Evolutionary conservation across 2,329 filamentous ascomycete genomes (phyloP), one percentile per base, ranked within the genome.

Genomic region (Xylariaceae sp.): DNA sequence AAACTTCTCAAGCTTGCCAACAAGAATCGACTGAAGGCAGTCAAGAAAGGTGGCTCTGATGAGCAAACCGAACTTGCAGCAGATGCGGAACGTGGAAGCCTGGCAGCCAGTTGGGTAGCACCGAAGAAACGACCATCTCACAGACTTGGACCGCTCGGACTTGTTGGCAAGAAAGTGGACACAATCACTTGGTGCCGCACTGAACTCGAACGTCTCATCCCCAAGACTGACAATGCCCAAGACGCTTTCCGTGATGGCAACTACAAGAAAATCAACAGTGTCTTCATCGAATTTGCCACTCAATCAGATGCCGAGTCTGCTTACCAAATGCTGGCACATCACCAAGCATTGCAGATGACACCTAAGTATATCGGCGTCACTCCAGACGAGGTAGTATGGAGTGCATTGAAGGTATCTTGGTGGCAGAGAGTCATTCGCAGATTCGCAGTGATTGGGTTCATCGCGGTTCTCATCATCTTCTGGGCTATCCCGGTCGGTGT

Each of bases 131-230:
- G 90, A 39, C 90, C 90, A 1, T 84, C 86, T 1, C 90, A 96
- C 65, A 79, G 80, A 45, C 72, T 85, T 48, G 88, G 86, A 65
- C 75, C 78, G 6, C 68, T 94, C 18, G 81, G 80, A 14, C 75
- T 88, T 42, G 80, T 91, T 57, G 88, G 90, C 58, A 85, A 90
- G 65, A 94, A 95, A 68, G 91, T 96, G 14, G 94, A 99, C 70
- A 94, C 90, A 0, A 96, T 99, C 67, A 83, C 92, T 54, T 96
- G 88, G 87, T 87, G 84, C 55, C 87, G 94, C 45, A 75, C 77
- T 1, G 87, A 95, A 67, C 81, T 96, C 45, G 81, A 86, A 56
- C 83, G 83, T 43, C 80, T 95, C 40, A 85, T 86, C 45, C 85
- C 87, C 0, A 78, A 87, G 52, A 85, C 90, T 30, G 79, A 87